Conservation (phyloP, 1,139 yeast genomes). For the Candida sp. region DNA sequence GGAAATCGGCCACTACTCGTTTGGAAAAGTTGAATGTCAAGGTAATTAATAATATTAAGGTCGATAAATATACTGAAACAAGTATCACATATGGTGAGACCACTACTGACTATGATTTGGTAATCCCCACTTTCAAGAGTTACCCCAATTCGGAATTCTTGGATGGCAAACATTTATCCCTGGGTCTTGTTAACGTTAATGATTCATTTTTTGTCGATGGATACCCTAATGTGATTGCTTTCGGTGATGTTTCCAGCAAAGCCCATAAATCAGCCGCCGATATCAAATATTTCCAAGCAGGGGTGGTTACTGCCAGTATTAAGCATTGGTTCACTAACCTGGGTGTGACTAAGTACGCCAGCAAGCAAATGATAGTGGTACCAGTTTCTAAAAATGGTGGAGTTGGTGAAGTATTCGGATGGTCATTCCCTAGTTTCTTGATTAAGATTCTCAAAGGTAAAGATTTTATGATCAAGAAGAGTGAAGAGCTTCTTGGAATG, state of each 20-base stretch:
- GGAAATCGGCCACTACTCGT: constrained; percentile 14
- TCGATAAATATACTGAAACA: constrained; percentile 5
- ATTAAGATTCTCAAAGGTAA: constrained; percentile 22
- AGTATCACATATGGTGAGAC: constrained; percentile 15
- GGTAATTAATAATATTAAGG: constrained; percentile 19
- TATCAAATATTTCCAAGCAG: constrained; percentile 19
- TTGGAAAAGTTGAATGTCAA: constrained; percentile 21
- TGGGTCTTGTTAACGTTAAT: constrained; percentile 24
- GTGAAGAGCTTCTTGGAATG: constrained; percentile 1
- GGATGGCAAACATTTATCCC: constrained; percentile 12
- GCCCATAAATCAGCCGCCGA: constrained; percentile 22
- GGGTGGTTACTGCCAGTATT: constrained; percentile 14
- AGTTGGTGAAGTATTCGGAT: constrained; percentile 28
- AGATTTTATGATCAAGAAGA: constrained; percentile 17
- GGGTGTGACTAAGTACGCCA: constrained; percentile 11
- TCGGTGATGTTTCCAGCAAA: constrained; percentile 30
- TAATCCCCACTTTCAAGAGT: constrained; percentile 18
- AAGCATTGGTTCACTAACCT: constrained; percentile 13
- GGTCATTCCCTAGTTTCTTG: constrained; percentile 24
- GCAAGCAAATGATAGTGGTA: constrained; percentile 13
- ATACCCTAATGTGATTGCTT: constrained; percentile 22
- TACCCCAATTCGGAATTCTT: constrained; percentile 25
- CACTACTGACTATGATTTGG: constrained; percentile 20
- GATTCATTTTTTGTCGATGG: constrained; percentile 19
- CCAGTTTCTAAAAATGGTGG: constrained; percentile 38